These are phyloP conservation scores for Dioscorea cayenensis DNA, from an alignment of 116 monocot genomes.

Conservation along the genomic window DNA sequence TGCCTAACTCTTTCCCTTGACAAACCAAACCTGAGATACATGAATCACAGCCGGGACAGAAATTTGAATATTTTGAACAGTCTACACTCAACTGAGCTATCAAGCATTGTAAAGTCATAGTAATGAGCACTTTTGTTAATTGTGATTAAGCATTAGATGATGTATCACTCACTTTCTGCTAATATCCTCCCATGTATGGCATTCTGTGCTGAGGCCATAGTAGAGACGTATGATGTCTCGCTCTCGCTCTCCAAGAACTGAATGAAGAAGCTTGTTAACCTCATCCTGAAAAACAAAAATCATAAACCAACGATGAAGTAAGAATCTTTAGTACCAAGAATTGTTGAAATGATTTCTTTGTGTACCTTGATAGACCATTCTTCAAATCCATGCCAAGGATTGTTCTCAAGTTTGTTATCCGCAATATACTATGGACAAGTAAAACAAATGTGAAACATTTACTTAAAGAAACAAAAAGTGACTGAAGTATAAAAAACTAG, in stretches of 20 bases:
- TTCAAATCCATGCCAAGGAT: conserved; percentile 88
- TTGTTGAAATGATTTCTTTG: neutral
- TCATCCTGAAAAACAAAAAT: conserved; percentile 54
- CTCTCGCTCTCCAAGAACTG: conserved; percentile 70
- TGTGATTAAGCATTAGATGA: neutral
- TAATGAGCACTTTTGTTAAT: neutral
- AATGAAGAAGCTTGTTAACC: conserved; percentile 58
- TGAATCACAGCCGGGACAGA: neutral
- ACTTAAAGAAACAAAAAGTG: neutral
- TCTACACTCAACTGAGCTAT: neutral
- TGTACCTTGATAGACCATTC: conserved; percentile 80
- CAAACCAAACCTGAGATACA: conserved; percentile 64
- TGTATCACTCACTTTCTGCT: conserved; percentile 62
- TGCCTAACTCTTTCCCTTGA: conserved; percentile 91
- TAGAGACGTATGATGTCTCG: conserved; percentile 80
- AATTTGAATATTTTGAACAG: neutral
- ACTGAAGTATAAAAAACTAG: too few relatives aligned
- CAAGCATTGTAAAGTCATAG: neutral
- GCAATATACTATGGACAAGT: conserved; percentile 64
- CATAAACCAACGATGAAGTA: neutral
- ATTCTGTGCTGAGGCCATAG: conserved; percentile 69
- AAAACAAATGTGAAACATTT: neutral
- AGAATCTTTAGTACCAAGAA: neutral
- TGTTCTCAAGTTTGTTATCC: conserved; percentile 75
- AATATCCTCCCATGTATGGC: conserved; percentile 92